Base-by-base conservation (phyloP, 225 moss, liverwort and hornwort genomes). In the Anthoceros angustus region DNA sequence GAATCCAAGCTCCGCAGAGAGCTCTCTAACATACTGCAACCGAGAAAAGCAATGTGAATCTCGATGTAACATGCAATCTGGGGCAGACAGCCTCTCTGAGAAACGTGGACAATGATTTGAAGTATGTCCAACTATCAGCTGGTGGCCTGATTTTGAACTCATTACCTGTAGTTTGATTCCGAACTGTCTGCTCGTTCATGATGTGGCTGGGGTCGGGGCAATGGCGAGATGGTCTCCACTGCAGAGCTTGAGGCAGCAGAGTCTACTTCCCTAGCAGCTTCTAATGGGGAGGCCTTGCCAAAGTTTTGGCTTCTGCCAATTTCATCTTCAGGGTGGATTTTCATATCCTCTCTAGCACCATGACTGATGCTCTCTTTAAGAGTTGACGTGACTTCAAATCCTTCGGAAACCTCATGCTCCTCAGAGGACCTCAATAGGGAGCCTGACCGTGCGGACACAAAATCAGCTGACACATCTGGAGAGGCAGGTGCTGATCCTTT, bases 161-260 rank as follows among this genome's bases (percentile, higher is more conserved):
- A 18, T 18, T 68, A 95, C 94, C 94, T 95, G 68, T 77, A 91
- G 4, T 83, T 39, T 49, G 94, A 95, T 77, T 95, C 94, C 40
- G 83, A 86, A 68, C 94, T 95, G 74, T 95, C 94, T 68, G 73
- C 78, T 64, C 94, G 83, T 74, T 95, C 94, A 72, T 95, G 94
- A 50, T 80, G 83, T 76, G 68, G 64, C 71, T 77, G 66, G 66
- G 74, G 76, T n/a, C 63, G 81, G 38, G 73, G 73, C 12, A 32
- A 32, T 32, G 32, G 18, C 2, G 55, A 9, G 4, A 55, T 23
- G 14, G 0, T 55, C 12, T 55, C n/a, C n/a, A 55, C 55, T 18
- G 55, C n/a, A 18, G 55, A 55, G 23, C 16, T 12, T 18, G 55
- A 55, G 14, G 55, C n/a, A 55, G n/a, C 18, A 20, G 55, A 55